Conservation (phyloP, 108 stramenopile genomes). For the Schizochytrium sp. region DNA sequence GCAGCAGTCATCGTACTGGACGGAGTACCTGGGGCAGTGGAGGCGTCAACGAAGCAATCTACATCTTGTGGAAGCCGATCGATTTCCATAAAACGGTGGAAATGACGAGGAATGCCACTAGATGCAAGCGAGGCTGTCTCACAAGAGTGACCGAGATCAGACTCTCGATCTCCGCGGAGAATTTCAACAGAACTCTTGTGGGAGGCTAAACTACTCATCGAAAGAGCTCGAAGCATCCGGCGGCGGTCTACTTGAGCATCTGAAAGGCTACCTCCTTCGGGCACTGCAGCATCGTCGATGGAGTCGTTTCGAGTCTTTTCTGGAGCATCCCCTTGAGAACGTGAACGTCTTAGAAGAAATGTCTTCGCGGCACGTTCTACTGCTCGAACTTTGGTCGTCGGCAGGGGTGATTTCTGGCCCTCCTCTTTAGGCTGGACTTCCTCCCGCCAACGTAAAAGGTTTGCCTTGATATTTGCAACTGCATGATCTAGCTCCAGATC, state of each 20-base stretch:
- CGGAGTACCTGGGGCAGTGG: no score
- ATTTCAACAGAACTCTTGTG: not conserved
- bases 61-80: not conserved
- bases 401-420: not conserved
- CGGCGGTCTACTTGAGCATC: not conserved
- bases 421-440: not conserved
- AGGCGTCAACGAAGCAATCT: not conserved
- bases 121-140: not conserved
- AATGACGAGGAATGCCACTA: constrained; percentile 29
- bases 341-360: not conserved
- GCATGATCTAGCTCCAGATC: constrained; percentile 1
- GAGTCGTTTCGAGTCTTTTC: not conserved
- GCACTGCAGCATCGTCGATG: not conserved
- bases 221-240: not conserved
- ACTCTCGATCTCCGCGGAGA: not conserved
- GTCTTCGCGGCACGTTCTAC: constrained; percentile 18
- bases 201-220: not conserved
- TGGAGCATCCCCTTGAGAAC: not conserved
- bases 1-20: no score
- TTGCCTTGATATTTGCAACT: not conserved
- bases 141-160: not conserved
- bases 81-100: constrained; percentile 11
- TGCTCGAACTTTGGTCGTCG: not conserved
- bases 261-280: not conserved
- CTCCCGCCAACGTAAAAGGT: not conserved